A percentile compares a stretch with the other conserved stretches of the same genome.
Evolutionary conservation across 306 rosid species (phyloP).

Genomic region (Biancaea sappan): DNA sequence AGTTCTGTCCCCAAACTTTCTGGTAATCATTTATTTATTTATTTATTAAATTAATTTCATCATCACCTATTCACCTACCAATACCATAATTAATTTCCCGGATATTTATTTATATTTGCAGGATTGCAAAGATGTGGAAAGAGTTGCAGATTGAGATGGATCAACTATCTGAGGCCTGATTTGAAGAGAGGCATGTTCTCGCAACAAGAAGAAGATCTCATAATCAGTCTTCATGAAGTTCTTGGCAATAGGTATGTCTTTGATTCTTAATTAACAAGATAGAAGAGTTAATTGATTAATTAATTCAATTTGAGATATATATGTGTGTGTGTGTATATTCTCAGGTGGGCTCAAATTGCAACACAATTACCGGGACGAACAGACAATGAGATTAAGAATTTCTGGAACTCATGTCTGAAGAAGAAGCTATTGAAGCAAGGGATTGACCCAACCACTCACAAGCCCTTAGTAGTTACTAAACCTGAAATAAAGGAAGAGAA

Average conservation of each 20-base stretch:
- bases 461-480: constrained; percentile 45
- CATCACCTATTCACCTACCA: no score
- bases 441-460: constrained; percentile 90
- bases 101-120: no score
- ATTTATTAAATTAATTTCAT: no score
- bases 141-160: constrained; percentile 97
- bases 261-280: no score
- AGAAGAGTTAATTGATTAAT: no score
- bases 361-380: constrained; percentile 92
- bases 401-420: constrained; percentile 92
- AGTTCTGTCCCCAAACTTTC: constrained; percentile 94
- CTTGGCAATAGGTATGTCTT: constrained; percentile 82
- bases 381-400: constrained; percentile 90
- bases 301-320: no score
- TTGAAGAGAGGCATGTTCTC: constrained; percentile 93
- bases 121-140: constrained; percentile 95
- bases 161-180: constrained; percentile 92
- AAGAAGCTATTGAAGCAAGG: constrained; percentile 95
- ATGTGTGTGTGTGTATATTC: no score
- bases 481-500: constrained; percentile 42
- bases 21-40: constrained; percentile 41
- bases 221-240: constrained; percentile 81
- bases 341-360: constrained; percentile 98
- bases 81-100: no score
- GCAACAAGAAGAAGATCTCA: constrained; percentile 83